Evolutionary conservation across 257 asterid genomes (phyloP), one percentile per base, ranked within the genome.

Genomic region (Gentiana macrophylla): DNA sequence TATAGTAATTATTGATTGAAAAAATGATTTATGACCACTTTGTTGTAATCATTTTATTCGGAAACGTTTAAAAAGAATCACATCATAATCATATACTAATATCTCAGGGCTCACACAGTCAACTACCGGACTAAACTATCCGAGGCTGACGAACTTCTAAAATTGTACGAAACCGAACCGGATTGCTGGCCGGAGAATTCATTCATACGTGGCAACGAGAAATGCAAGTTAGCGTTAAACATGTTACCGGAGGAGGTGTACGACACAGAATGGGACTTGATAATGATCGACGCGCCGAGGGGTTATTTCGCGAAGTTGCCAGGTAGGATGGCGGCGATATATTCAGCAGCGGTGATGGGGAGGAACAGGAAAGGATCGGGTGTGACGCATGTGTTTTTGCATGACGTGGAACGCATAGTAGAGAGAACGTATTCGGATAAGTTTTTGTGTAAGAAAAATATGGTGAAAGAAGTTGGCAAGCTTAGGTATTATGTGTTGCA

Each of bases 251-350:
- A 80, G 13, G 76, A 76, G 68, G 95, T 90, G 63, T 84, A 86
- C 52, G 84, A 76, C 1, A 84, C 68, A 32, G 94, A 86, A 55
- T 90, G 98, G 96, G 98, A 90, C 71, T 5, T 80, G 69, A 84
- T 90, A 53, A 84, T 90, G 98, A 73, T 90, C 46, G 98, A 86
- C 53, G 98, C 96, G 6, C 98, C 98, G 2, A 69, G 90, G 49
- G 98, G 94, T 0, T 90, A 82, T 67, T 86, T 77, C 52, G 50
- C 84, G 55, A 78, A 78, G 60, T 95, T 94, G 45, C 92, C 96
- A 6, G 98, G 96, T 33, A 70, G 98, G 69, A 91, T 91, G 98
- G 79, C 92, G 10, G 91, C 95, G 49, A 84, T 91, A 12, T 91
- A 84, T 58, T 91, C 96, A 5, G 89, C 86, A 15, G 96, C 95